Percentiles rank a stretch among this genome's conserved stretches.
Evolutionary conservation across 192 early-diverging fungal genomes (phyloP).

Genomic region (Dissophora globulifera): DNA sequence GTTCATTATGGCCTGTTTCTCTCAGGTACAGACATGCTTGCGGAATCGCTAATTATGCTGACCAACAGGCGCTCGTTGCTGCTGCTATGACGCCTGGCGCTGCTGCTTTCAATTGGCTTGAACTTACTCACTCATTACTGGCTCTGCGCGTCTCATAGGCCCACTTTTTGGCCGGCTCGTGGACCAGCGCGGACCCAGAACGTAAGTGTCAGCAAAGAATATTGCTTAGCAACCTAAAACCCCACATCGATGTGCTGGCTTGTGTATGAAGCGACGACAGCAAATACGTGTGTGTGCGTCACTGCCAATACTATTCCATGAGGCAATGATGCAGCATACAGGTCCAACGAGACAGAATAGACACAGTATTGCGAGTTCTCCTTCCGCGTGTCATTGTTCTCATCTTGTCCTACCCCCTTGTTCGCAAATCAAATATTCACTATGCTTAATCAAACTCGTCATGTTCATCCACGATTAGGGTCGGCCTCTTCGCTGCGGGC

Average conservation of each 20-base stretch:
- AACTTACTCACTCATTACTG: not conserved
- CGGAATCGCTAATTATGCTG: no score
- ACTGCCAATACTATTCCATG: no score
- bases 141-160: slow-evolving; percentile 13
- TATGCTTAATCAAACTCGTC: not conserved
- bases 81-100: no score
- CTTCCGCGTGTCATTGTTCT: no score
- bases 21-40: slow-evolving; percentile 38
- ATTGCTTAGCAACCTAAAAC: no score
- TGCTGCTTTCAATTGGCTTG: not conserved
- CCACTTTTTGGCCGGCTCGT: slow-evolving; percentile 43
- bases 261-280: no score
- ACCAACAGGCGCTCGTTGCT: not conserved
- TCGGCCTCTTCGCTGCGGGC: slow-evolving; percentile 19
- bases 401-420: no score
- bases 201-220: slow-evolving; percentile 23
- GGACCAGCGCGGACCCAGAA: slow-evolving; percentile 31
- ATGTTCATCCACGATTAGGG: slow-evolving; percentile 3
- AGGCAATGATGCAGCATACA: no score
- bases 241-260: no score
- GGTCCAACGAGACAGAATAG: no score
- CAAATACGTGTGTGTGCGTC: no score
- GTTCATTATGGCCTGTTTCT: slow-evolving; percentile 50
- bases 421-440: not conserved
- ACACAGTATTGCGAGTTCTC: no score